phyloP scores from a whole-genome alignment of 2,329 filamentous ascomycete species.

The Sclerotinia glacialis region DNA sequence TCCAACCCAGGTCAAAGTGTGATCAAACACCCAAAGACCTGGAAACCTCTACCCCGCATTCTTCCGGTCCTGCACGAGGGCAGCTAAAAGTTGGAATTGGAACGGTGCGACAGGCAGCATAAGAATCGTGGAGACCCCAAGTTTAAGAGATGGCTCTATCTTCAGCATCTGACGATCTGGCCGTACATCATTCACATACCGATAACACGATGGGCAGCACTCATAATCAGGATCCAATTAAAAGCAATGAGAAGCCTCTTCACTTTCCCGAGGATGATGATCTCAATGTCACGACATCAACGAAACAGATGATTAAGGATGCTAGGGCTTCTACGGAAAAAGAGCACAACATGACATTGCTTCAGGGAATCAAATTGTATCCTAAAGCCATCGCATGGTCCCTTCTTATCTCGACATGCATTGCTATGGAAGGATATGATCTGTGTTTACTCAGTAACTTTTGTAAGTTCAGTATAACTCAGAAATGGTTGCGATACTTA shows the following conservation, averaged over 20 bases:
- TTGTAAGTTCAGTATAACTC: slow-evolving; percentile 32
- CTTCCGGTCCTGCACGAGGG: slow-evolving; percentile 14
- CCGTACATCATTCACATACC: slow-evolving; percentile 1
- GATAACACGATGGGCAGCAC: slow-evolving; percentile 13
- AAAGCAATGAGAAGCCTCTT: slow-evolving; percentile 16
- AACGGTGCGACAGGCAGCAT: slow-evolving; percentile 11
- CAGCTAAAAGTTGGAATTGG: slow-evolving; percentile 6
- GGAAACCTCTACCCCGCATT: slow-evolving; percentile 22
- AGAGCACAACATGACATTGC: slow-evolving; percentile 24
- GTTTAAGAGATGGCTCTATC: slow-evolving; percentile 18
- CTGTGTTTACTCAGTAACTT: slow-evolving; percentile 40
- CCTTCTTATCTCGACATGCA: slow-evolving; percentile 41
- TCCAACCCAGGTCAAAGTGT: slow-evolving; percentile 15
- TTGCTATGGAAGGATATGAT: slow-evolving; percentile 47
- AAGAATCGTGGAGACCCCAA: slow-evolving; percentile 21
- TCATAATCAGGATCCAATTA: background rate
- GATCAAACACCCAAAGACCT: slow-evolving; percentile 20
- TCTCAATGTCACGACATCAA: slow-evolving; percentile 18
- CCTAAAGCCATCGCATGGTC: slow-evolving; percentile 39
- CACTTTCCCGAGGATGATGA: slow-evolving; percentile 14
- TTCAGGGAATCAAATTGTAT: slow-evolving; percentile 31
- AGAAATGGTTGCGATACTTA: slow-evolving; percentile 9
- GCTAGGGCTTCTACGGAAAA: slow-evolving; percentile 19
- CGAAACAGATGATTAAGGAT: slow-evolving; percentile 22
- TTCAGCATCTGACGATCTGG: slow-evolving; percentile 13